These are phyloP conservation scores for Schizopora paradoxa DNA, from an alignment of 1,284 basidiomycete species.

Conservation along the genomic window DNA sequence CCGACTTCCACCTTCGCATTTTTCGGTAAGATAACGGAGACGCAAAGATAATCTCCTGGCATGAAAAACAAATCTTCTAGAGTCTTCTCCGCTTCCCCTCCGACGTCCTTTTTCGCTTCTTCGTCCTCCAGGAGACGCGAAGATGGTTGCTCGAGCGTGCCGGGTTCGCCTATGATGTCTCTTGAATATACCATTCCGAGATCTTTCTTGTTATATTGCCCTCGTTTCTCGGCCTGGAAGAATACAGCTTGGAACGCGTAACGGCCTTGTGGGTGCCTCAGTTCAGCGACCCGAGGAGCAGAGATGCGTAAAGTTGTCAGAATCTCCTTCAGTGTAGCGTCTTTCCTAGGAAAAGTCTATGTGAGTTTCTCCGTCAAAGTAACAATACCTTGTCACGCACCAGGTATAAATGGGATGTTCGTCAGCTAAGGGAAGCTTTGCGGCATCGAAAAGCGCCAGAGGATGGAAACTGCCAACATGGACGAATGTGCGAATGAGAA, in stretches of 20 bases:
- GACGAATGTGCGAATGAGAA: slow-evolving; percentile 74
- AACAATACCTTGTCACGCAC: slow-evolving; percentile 33
- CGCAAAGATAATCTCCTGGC: slow-evolving; percentile 69
- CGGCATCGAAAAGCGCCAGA: slow-evolving; percentile 66
- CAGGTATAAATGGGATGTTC: slow-evolving; percentile 76
- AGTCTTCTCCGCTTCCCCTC: slow-evolving; percentile 55
- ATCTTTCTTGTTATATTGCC: slow-evolving; percentile 66
- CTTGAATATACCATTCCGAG: slow-evolving; percentile 73
- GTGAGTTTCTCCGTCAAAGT: neutral
- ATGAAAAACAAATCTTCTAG: slow-evolving; percentile 72
- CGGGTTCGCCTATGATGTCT: slow-evolving; percentile 74
- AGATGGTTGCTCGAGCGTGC: slow-evolving; percentile 48
- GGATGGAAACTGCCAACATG: slow-evolving; percentile 74
- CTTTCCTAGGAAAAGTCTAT: slow-evolving; percentile 47
- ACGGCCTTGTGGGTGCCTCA: slow-evolving; percentile 70
- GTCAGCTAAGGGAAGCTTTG: slow-evolving; percentile 63
- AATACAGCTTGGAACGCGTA: slow-evolving; percentile 74
- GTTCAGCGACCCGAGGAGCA: slow-evolving; percentile 57
- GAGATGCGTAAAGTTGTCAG: slow-evolving; percentile 66
- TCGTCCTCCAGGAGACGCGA: slow-evolving; percentile 52
- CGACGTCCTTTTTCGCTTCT: slow-evolving; percentile 30
- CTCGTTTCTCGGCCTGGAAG: slow-evolving; percentile 63
- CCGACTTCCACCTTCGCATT: slow-evolving; percentile 34
- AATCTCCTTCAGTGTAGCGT: slow-evolving; percentile 71
- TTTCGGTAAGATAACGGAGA: slow-evolving; percentile 68